Evolutionary conservation across 106 monocot species (phyloP).

Genomic region (Phalaenopsis aphrodite): DNA sequence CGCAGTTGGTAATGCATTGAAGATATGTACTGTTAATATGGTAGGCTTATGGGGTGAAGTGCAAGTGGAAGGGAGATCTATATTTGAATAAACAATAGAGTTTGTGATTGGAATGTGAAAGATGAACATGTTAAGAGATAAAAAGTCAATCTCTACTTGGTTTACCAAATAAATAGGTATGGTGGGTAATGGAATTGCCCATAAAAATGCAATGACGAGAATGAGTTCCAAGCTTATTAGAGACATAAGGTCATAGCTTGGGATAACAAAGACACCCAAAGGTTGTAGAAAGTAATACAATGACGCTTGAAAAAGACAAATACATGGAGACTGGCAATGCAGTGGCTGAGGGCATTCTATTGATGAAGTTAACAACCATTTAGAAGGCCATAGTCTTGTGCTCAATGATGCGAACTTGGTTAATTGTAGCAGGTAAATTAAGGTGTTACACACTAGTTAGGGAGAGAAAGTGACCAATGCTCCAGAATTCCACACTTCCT

Average conservation of each 20-base stretch:
- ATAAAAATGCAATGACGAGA: background rate
- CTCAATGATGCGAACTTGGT: background rate
- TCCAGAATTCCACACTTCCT: background rate
- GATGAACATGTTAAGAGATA: background rate
- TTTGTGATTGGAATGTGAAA: background rate
- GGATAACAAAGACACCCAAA: background rate
- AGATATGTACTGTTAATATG: too few relatives aligned
- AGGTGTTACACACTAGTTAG: background rate
- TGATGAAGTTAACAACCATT: background rate
- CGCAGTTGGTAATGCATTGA: too few relatives aligned
- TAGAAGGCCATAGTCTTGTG: background rate
- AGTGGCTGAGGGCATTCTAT: background rate
- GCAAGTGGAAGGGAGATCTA: background rate
- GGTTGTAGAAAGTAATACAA: background rate
- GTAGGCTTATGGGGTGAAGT: background rate
- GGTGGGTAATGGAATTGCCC: background rate
- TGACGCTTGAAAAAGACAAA: background rate
- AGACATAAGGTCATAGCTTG: background rate
- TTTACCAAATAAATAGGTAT: background rate
- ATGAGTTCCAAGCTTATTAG: too few relatives aligned
- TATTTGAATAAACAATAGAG: background rate
- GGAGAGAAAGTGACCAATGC: background rate
- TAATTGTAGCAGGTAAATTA: background rate
- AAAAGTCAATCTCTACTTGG: background rate
- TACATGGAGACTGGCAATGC: background rate